Base-by-base conservation (phyloP, 768 basidiomycete genomes). In the Boletus huronensis region DNA sequence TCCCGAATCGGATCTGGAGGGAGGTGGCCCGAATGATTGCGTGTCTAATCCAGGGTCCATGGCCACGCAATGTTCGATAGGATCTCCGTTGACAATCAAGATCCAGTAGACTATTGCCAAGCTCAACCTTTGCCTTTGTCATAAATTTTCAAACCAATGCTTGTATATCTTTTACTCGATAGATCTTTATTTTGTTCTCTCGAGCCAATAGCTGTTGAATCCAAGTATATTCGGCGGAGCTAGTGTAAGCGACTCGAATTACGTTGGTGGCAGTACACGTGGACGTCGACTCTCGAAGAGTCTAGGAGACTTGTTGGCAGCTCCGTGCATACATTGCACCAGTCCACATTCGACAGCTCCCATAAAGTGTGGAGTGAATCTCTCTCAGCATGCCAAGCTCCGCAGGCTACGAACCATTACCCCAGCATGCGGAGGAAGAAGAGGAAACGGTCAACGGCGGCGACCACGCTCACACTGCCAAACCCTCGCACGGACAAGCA, bases 401-500 rank as follows among this genome's bases (percentile, higher is more conserved):
- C 49, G 64, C 79, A 32, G 78, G 77, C 45, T 80, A 80, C 57
- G 75, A 80, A 54, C 76, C 72, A 8, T 60, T 80, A 39, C 70
- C 79, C 6, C 79, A 80, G 62, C 67, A 61, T 23, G 60, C 56
- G 8, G 74, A 77, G 45, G 72, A 74, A 41, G 75, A 78, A 52
- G 72, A 71, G 26, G 70, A 74, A 36, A 70, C 62, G 6, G 58
- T 70, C 31, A 71, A 79, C 29, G 71, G 72, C 21, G 71, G 64
- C 21, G 65, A 72, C 16, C 53, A 56, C 57, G 63, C 48, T 52
- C 68, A 44, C 54, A 21, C 61, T 53, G 36, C 57, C 54, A 58
- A 70, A 49, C 61, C 69, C 44, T 59, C 69, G 21, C 58, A 65
- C 31, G 61, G 67, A 46, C 64, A 64, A 34, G 56, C 66, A 11